Base-by-base conservation (phyloP, 1,139 yeast genomes). In the Pichia sp. region DNA sequence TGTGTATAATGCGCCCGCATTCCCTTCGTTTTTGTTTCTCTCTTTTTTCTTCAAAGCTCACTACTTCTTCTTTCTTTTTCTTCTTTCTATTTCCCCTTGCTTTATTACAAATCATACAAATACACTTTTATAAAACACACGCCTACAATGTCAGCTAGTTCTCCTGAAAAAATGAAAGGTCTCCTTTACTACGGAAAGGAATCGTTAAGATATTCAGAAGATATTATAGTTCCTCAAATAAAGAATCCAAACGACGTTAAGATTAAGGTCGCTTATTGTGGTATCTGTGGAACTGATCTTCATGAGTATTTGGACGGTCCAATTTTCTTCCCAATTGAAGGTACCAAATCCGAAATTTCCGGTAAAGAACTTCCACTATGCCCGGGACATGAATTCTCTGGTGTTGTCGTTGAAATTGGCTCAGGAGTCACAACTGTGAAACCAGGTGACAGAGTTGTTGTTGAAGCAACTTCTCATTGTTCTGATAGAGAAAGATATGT, bases 271-370 rank as follows among this genome's bases (percentile, higher is more conserved):
- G 68, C 71, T 5, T 76, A 66, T 61, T 74, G 80, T 54, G 84
- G 83, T 29, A 77, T 75, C 40, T 75, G 83, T 58, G 82, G 83
- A 28, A 66, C 78, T 0, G 84, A 78, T 56, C 57, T 78, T 29
- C 79, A 76, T 51, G 81, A 76, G 54, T 75, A 65, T 50, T 60
- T 65, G 37, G 75, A 71, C 32, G 79, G 77, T 1, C 79, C 81
- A 4, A 71, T 72, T 44, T 76, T 76, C 54, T 75, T 75, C 56
- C 62, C 62, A 10, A 60, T 57, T 27, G 65, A 65, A 27, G 67
- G 63, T 4, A 48, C 53, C 29, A 46, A 48, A 10, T 56, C 62
- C 36, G 55, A 52, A 16, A 64, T 70, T 40, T 52, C 58, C 4
- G 64, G 62, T 27, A 50, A 55, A 32, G 42, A 46, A 37, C 52